Evolutionary conservation across 1,284 basidiomycete genomes (phyloP).

Genomic region (Cryptococcus sp.): DNA sequence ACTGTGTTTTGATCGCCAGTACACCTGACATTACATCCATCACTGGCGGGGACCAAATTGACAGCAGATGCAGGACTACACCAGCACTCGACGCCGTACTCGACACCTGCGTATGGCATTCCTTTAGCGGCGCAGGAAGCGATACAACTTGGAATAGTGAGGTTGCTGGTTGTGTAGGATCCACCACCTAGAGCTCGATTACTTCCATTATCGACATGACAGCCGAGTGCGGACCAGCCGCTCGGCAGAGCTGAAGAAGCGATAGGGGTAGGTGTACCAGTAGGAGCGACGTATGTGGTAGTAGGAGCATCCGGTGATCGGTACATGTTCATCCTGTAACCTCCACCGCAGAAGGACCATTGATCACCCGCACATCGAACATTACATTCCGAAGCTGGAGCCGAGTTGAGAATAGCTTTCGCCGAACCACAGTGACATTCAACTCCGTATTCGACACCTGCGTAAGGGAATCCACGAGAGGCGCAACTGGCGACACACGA

Average conservation of each 20-base stretch:
- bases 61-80: slow-evolving; percentile 3
- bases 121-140: slow-evolving; percentile 2
- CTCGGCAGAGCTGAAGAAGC: slow-evolving; percentile 7
- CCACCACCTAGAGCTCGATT: slow-evolving; percentile 4
- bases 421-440: slow-evolving; percentile 7
- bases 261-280: neutral
- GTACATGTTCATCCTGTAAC: slow-evolving; percentile 5
- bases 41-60: neutral
- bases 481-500: slow-evolving; percentile 1
- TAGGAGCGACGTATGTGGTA: neutral
- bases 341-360: slow-evolving; percentile 3
- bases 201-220: slow-evolving; percentile 5
- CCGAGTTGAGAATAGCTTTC: neutral
- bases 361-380: slow-evolving; percentile 5
- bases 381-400: slow-evolving; percentile 1
- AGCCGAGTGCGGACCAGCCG: slow-evolving; percentile 8
- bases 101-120: slow-evolving; percentile 3
- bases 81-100: slow-evolving; percentile 4
- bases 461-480: slow-evolving; percentile 2
- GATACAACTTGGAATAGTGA: slow-evolving; percentile 2
- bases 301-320: neutral
- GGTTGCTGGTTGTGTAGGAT: neutral
- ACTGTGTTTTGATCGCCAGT: slow-evolving; percentile 1
- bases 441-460: slow-evolving; percentile 6
- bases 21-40: slow-evolving; percentile 3